These are phyloP conservation scores for Amaranthus palmeri DNA, from an alignment of 148 eudicot species.

Conservation along the genomic window DNA sequence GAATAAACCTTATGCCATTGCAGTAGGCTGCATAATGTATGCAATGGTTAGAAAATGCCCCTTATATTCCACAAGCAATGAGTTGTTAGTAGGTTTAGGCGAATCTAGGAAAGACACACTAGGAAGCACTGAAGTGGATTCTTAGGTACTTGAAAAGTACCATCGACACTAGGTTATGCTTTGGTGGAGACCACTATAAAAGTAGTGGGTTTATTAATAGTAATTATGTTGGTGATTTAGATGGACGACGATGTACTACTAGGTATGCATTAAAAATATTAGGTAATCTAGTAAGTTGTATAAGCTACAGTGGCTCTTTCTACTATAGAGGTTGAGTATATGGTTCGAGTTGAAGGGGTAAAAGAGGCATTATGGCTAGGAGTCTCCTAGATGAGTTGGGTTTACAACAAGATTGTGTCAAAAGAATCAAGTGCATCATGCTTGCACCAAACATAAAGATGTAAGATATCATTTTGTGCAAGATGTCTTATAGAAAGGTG, in stretches of 20 bases:
- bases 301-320: constrained; percentile 1
- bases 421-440: background rate
- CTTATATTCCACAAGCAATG: background rate
- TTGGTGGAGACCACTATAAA: background rate
- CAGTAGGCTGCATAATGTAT: background rate
- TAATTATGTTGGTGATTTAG: background rate
- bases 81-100: background rate
- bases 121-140: background rate
- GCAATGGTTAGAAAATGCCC: background rate
- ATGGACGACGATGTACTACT: constrained; percentile 2
- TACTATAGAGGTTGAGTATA: background rate
- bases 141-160: background rate
- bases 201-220: background rate
- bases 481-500: background rate
- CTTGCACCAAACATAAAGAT: background rate
- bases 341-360: background rate
- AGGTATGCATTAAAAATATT: background rate
- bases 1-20: background rate
- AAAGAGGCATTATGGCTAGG: too few species aligned
- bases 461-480: background rate
- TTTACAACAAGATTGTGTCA: background rate
- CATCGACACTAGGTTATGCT: background rate
- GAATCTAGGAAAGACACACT: background rate
- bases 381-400: constrained; percentile 5
- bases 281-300: constrained; percentile 6